Base-by-base conservation (phyloP, 148 eudicot species). In the Spergularia bocconei region DNA sequence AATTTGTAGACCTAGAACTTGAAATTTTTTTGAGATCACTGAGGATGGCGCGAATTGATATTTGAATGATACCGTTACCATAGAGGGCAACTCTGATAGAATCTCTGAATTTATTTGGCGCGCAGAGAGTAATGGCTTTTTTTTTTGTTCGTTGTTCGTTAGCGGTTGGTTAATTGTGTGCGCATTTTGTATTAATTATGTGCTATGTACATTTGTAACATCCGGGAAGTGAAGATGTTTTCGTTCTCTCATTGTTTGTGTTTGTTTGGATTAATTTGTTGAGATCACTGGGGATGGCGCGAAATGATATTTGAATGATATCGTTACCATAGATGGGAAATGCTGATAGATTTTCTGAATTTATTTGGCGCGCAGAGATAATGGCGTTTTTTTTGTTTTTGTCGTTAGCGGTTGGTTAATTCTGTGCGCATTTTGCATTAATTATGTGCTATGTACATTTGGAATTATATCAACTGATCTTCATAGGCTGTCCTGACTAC, bases 291-390 rank as follows among this genome's bases (percentile, higher is more conserved):
- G 44, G 4, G 15, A 53, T 11, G 38, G 4, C 20, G 15, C 2
- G 25, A 67, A 19, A n/a, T 47, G 13, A 41, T 53, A 65, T 13
- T 65, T 75, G 39, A 52, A 39, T 65, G 63, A 20, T 64, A 56
- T 29, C 36, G 36, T 29, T 29, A 29, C 36, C 41, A 66, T 67
- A 57, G 67, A 58, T 44, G 36, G 12, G 72, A 2, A 58, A 39
- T 56, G 21, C n/a, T 13, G 54, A 13, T 48, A 68, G 17, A 21
- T 50, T 68, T 38, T 68, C 56, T 48, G 71, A 68, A 50, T 48
- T 50, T 68, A 67, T 11, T 68, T 68, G 38, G 56, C 36, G 36
- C 36, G 36, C 36, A 29, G 50, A 20, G 56, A 48, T 50, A 36
- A 6, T 5, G 56, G 2, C 36, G 1, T 67, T 68, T 68, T 6